Evolutionary conservation across 768 basidiomycete genomes (phyloP).

Genomic region (Boletus huronensis): DNA sequence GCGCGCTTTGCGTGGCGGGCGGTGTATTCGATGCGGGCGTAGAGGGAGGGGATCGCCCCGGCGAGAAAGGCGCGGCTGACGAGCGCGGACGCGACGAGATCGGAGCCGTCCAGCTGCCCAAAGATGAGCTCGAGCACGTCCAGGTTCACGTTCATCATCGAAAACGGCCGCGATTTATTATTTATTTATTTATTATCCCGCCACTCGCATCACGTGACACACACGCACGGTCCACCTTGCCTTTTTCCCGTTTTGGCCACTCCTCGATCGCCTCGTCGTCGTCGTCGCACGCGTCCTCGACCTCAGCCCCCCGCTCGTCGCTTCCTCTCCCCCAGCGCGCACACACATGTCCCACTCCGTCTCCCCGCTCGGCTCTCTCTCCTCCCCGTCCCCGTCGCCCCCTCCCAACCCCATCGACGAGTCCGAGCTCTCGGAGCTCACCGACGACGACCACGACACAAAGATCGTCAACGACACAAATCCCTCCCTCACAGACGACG

Average conservation of each 20-base stretch:
- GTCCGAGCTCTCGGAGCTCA: slow-evolving; percentile 81
- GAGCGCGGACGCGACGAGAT: slow-evolving; percentile 58
- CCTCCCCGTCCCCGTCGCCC: slow-evolving; percentile 65
- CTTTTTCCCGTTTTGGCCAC: slow-evolving; percentile 14
- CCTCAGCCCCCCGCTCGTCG: background rate
- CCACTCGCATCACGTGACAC: slow-evolving; percentile 20
- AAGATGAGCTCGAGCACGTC: slow-evolving; percentile 75
- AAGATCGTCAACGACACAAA: slow-evolving; percentile 30
- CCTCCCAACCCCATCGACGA: slow-evolving; percentile 42
- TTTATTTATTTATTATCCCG: too few relatives aligned
- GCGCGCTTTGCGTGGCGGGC: slow-evolving; percentile 54
- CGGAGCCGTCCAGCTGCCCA: slow-evolving; percentile 44
- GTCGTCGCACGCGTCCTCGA: slow-evolving; percentile 21
- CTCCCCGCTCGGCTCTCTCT: slow-evolving; percentile 55
- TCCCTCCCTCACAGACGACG: slow-evolving; percentile 22
- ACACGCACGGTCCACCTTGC: slow-evolving; percentile 21
- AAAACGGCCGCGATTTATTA: too few relatives aligned
- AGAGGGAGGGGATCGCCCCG: slow-evolving; percentile 61
- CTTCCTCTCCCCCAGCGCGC: background rate
- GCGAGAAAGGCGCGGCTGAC: slow-evolving; percentile 65
- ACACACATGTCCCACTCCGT: slow-evolving; percentile 23
- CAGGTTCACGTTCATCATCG: slow-evolving; percentile 60
- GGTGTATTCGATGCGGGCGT: slow-evolving; percentile 54
- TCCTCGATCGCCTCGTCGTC: slow-evolving; percentile 22
- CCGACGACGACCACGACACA: slow-evolving; percentile 71